A percentile compares a stretch with the other conserved stretches of the same genome.
Evolutionary conservation across 768 basidiomycete genomes (phyloP).

Genomic region (Amylocystis lapponica): DNA sequence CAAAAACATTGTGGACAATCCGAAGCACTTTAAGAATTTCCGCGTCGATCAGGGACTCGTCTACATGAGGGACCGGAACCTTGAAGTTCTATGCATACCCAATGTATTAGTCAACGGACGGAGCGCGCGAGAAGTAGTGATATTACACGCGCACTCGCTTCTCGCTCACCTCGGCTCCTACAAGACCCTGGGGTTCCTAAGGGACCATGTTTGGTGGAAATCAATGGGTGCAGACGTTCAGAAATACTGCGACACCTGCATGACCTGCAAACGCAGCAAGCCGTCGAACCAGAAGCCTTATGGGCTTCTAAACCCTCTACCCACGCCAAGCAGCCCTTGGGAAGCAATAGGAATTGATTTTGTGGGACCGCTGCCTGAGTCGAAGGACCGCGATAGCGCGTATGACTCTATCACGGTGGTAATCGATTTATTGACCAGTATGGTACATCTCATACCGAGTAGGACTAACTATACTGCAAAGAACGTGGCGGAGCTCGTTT

Average conservation of each 20-base stretch:
- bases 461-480: constrained; percentile 21
- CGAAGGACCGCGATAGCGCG: constrained; percentile 16
- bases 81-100: constrained; percentile 23
- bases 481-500: constrained; percentile 31
- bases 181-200: constrained; percentile 29
- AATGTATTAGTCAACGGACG: constrained; percentile 14
- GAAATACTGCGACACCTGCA: constrained; percentile 20
- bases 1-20: constrained; percentile 15
- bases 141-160: constrained; percentile 31
- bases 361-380: constrained; percentile 28
- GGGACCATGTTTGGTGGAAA: constrained; percentile 36
- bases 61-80: constrained; percentile 7
- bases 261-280: constrained; percentile 17
- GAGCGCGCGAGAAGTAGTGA: constrained; percentile 24
- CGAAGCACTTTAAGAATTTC: constrained; percentile 24
- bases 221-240: constrained; percentile 22
- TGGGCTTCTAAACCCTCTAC: constrained; percentile 27
- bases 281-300: constrained; percentile 13
- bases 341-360: constrained; percentile 37
- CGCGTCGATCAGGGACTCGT: constrained; percentile 14
- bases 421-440: constrained; percentile 16
- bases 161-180: constrained; percentile 31
- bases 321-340: constrained; percentile 28
- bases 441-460: constrained; percentile 25
- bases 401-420: constrained; percentile 21